A percentile compares a stretch with the other conserved stretches of the same genome.
Evolutionary conservation across 768 basidiomycete species (phyloP).

Genomic region (Polyporus arcularius): DNA sequence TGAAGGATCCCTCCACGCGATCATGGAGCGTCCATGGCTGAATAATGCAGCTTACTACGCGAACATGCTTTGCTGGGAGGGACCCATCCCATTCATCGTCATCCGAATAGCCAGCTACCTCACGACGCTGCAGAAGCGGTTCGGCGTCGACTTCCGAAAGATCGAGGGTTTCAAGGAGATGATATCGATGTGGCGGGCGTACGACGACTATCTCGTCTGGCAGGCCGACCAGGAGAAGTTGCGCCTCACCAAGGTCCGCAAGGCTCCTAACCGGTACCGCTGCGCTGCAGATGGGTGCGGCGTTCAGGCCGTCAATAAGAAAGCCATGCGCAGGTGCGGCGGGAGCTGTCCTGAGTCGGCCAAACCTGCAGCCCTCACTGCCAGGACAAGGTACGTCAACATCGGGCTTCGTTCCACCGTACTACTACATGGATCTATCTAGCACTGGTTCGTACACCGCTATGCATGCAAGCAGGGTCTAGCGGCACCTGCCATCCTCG

Average conservation of each 20-base stretch:
- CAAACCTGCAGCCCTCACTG: constrained; percentile 7
- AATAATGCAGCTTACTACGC: constrained; percentile 3
- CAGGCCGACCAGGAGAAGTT: not conserved
- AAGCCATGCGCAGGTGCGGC: not conserved
- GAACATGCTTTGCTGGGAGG: not conserved
- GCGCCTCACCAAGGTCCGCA: not conserved
- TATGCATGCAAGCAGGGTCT: not conserved
- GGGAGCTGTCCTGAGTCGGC: not conserved
- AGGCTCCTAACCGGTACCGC: not conserved
- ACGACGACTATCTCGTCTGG: not conserved
- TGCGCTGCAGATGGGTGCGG: constrained; percentile 8
- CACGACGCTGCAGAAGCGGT: not conserved
- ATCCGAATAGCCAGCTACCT: constrained; percentile 4
- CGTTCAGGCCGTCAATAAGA: not conserved
- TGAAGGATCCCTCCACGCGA: not conserved
- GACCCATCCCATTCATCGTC: not conserved
- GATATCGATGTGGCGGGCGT: not conserved
- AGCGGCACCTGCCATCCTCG: not conserved
- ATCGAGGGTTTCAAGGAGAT: not conserved
- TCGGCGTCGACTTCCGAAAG: constrained; percentile 2
- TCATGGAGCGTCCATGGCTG: not conserved
- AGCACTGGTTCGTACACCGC: constrained; percentile 9
- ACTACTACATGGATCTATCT: not conserved
- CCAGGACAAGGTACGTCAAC: not conserved
- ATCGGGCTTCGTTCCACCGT: too few species aligned